A percentile compares a stretch with the other conserved stretches of the same genome.
These are phyloP conservation scores for Bruguiera hainesii DNA, from an alignment of 441 rosid species.

Conservation along the genomic window DNA sequence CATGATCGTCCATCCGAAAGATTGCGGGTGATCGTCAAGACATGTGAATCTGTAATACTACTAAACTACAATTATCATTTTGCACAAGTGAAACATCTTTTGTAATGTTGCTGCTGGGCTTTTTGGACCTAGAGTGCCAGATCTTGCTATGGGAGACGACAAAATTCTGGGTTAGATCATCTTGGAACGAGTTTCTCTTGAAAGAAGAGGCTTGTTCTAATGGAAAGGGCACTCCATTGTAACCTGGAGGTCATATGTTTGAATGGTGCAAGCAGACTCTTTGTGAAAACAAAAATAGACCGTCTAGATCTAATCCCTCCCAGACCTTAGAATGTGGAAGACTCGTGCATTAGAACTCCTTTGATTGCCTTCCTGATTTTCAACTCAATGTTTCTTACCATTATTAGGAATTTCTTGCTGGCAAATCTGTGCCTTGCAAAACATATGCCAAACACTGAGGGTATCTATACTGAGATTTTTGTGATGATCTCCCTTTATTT, in stretches of 20 bases:
- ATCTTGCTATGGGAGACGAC: conserved; percentile 15
- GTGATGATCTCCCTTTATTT: background rate
- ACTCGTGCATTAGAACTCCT: too few relatives aligned
- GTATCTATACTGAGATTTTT: background rate
- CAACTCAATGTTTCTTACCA: conserved; percentile 6
- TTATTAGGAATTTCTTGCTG: conserved; percentile 7
- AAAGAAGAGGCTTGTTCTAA: background rate
- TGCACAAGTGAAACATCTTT: conserved; percentile 10
- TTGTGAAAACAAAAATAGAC: too few relatives aligned
- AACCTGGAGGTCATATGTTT: too few relatives aligned
- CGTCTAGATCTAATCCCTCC: too few relatives aligned
- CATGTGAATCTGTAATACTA: background rate
- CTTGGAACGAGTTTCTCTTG: conserved; percentile 1
- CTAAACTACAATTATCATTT: background rate
- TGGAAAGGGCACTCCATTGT: too few relatives aligned
- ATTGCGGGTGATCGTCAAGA: background rate
- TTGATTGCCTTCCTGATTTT: conserved; percentile 5
- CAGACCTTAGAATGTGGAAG: too few relatives aligned
- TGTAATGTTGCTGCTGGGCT: conserved; percentile 10
- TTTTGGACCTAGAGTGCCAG: conserved; percentile 9
- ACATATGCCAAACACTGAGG: background rate
- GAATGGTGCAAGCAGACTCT: too few relatives aligned
- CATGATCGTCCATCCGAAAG: conserved; percentile 6
- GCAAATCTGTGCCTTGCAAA: background rate
- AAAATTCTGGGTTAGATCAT: conserved; percentile 14